Base-by-base conservation (phyloP, 176 grass and related monocot species). In the Oryza rufipogon region DNA sequence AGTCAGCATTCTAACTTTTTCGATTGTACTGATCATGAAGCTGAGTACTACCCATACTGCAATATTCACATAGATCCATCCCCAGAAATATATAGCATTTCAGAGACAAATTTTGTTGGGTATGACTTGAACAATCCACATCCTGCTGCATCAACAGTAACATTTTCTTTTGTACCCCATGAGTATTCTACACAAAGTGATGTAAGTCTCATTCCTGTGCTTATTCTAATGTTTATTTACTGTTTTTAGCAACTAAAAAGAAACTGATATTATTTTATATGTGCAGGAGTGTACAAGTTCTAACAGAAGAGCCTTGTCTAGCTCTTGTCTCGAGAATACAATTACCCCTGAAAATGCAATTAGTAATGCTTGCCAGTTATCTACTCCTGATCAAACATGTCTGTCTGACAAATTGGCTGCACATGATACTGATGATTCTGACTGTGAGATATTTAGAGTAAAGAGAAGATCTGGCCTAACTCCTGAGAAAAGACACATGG, bases 361-460 rank as follows among this genome's bases (percentile, higher is more conserved):
- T 7, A 46, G 61, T 20, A 81, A 80, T 73, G 67, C 76, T 66
- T 74, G 83, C 54, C 61, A 46, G 83, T 79, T 39, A 32, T 54
- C 67, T 81, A 65, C 69, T 76, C 79, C 74, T 78, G 78, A 85
- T 65, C 84, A 76, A 85, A 82, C 80, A 69, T 81, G 71, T 73
- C 86, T 81, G 80, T 70, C 73, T 80, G 70, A 88, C 67, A 84
- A 82, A 72, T 85, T 73, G 33, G 67, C 47, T 90, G 45, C 76
- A 30, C 86, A 88, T 85, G 93, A 96, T n/a, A 87, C 79, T 79
- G 91, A 92, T 88, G 89, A 99, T 88, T 98, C 91, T 83, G 96
- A 99, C 61, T 89, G 42, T 68, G 96, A 92, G 74, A 76, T 92
- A 85, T 99, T 99, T 77, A 92, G 87, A 81, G 87, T 99, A 78